These are phyloP conservation scores for Lepidium sativum DNA, from an alignment of 345 rosid species.

Conservation along the genomic window DNA sequence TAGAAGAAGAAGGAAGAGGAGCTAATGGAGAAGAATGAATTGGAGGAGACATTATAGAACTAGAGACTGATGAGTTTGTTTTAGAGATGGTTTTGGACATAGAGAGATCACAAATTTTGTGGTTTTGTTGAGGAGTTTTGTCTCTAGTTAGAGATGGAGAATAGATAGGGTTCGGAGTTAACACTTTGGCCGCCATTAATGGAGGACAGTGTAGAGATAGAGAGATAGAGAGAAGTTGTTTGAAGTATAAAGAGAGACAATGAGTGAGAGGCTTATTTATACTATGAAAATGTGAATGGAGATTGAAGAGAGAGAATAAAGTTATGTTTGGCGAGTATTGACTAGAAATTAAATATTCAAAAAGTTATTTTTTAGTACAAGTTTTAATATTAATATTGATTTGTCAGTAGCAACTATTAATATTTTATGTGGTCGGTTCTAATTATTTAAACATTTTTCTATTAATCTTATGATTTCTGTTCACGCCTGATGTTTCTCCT, in stretches of 20 bases:
- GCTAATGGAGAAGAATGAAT: neutral
- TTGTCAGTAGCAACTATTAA: neutral
- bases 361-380: neutral
- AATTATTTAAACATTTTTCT: neutral
- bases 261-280: conserved; percentile 17
- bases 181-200: conserved; percentile 39
- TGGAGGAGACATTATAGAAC: conserved; percentile 23
- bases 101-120: neutral
- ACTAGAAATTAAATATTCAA: conserved; percentile 21
- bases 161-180: conserved; percentile 28
- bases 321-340: conserved; percentile 25
- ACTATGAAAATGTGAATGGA: conserved; percentile 20
- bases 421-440: conserved; percentile 26
- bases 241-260: conserved; percentile 8
- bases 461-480: conserved; percentile 22
- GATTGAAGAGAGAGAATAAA: neutral
- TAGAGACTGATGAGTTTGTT: conserved; percentile 5
- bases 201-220: neutral
- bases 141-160: conserved; percentile 3
- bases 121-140: conserved; percentile 5
- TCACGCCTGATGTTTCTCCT: conserved; percentile 12
- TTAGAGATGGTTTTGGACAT: neutral
- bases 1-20: neutral
- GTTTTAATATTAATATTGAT: neutral
- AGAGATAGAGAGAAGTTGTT: conserved; percentile 11